Base-by-base conservation (phyloP, 176 grass and related monocot species). In the Oropetium thomaeum region DNA sequence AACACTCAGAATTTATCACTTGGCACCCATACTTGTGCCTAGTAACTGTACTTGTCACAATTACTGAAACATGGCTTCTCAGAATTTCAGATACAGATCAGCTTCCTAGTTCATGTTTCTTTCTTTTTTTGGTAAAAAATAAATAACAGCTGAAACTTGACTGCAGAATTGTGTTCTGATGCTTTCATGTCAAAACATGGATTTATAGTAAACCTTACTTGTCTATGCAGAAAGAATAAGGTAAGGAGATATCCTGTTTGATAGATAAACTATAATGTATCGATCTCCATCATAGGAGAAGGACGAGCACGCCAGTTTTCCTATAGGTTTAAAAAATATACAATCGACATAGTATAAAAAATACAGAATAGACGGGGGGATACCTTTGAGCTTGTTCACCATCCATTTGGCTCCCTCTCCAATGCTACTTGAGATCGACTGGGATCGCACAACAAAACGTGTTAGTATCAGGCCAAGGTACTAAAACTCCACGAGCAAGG, bases 361-460 rank as follows among this genome's bases (percentile, higher is more conserved):
- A 29, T 53, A 82, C 63, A 67, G 66, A 70, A 67, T 15, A 4
- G 23, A 49, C 6, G 57, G 17, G 17, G 39, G 5, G 54, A 41
- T 77, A 95, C 96, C 96, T 99, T 99, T 99, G 65, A 99, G 79
- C 71, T 99, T 99, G 69, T 99, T 99, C 52, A 99, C 89, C 81
- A 99, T 77, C 96, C 96, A 99, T 95, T 99, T 99, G 76, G 96
- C 87, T 74, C 91, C 85, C 38, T 70, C 89, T 64, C 89, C 91
- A 39, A 99, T 91, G 84, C 88, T 97, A 78, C 34, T 89, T 61
- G 93, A 93, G 75, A 97, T 84, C 8, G 93, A 97, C 93, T 97
- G 86, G 66, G 43, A 5, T 78, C 32, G 22, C 19, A 68, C 27
- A 88, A 62, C n/a, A 87, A 19, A 79, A 23, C 71, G 11, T n/a